These are phyloP conservation scores for Clarireedia hainanense DNA, from an alignment of 2,329 filamentous ascomycete species.

Conservation along the genomic window DNA sequence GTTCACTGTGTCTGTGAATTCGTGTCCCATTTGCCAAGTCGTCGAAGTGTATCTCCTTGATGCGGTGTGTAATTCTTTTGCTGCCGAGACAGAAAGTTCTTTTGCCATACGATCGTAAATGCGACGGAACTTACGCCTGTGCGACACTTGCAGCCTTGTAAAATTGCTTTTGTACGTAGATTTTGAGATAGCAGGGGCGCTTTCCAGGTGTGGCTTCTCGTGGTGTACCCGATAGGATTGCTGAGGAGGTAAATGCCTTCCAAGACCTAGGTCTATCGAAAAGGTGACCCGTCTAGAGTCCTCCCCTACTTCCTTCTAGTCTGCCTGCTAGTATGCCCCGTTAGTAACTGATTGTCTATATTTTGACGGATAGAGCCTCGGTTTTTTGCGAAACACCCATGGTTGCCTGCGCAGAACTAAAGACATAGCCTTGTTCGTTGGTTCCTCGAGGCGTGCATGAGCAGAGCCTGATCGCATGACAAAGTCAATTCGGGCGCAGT, in stretches of 20 bases:
- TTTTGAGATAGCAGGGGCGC: background rate
- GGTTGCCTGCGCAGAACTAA: background rate
- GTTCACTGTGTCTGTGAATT: too few relatives aligned
- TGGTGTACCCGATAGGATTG: background rate
- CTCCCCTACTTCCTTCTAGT: too few relatives aligned
- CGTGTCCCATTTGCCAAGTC: too few relatives aligned
- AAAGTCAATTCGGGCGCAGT: background rate
- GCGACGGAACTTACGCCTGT: background rate
- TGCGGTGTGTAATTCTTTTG: too few relatives aligned
- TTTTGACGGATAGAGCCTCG: background rate
- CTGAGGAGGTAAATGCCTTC: background rate
- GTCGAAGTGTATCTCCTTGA: too few relatives aligned
- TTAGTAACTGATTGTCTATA: background rate
- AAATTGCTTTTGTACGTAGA: background rate
- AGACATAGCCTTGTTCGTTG: background rate
- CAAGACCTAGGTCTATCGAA: too few relatives aligned
- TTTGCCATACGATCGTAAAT: too few relatives aligned
- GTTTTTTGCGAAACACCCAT: background rate
- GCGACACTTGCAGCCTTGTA: background rate
- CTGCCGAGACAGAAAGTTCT: too few relatives aligned
- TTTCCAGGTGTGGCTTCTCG: background rate
- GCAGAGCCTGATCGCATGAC: conserved; percentile 6
- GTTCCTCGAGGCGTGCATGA: background rate
- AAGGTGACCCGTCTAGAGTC: too few relatives aligned
- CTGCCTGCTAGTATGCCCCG: too few relatives aligned